Evolutionary conservation across 2,329 filamentous ascomycete genomes (phyloP), one percentile per base, ranked within the genome.

Genomic region (Colletotrichum lini): DNA sequence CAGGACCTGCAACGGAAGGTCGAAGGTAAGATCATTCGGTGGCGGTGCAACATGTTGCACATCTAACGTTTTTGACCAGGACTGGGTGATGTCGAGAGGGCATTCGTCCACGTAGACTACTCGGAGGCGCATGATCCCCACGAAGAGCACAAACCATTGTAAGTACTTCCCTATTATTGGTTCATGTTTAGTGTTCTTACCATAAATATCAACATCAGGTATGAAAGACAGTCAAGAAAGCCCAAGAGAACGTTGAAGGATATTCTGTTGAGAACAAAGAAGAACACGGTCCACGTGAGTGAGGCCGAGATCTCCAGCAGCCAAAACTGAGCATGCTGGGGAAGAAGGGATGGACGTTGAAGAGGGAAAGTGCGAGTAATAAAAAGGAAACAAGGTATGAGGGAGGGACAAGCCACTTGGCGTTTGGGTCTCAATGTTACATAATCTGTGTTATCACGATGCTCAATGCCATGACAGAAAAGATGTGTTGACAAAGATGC

Each of bases 1-100:
- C 89, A 91, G 77, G 84, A 84, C 12, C 78, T 91, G 61, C 89
- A 91, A 78, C 84, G 89, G 54, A 91, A 91, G 79, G 82, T 91
- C 15, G 89, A 91, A 80, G 88, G 86, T 78, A 15, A 62, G 69
- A 18, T 57, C 2, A 38, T 45, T 18, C 52, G 10, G 65, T 63
- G 16, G 30, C 12, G 18, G 49, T 15, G n/a, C 8, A 49, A 1
- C 6, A 12, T 30, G 21, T 15, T 54, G 45, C 66, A 49, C 52
- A 35, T 35, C 56, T 62, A n/a, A 63, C 16, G 15, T 2, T 18
- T 7, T 59, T 9, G 57, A 74, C 70, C 21, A 74, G 72, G 80
- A 57, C 73, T 83, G 23, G 75, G 73, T 3, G 78, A 81, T 65
- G 83, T 85, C 16, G 83, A 85, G 76, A 78, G 83, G 57, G 83